These are phyloP conservation scores for Zoysia pacifica DNA, from an alignment of 176 grass and related monocot genomes.

Conservation along the genomic window DNA sequence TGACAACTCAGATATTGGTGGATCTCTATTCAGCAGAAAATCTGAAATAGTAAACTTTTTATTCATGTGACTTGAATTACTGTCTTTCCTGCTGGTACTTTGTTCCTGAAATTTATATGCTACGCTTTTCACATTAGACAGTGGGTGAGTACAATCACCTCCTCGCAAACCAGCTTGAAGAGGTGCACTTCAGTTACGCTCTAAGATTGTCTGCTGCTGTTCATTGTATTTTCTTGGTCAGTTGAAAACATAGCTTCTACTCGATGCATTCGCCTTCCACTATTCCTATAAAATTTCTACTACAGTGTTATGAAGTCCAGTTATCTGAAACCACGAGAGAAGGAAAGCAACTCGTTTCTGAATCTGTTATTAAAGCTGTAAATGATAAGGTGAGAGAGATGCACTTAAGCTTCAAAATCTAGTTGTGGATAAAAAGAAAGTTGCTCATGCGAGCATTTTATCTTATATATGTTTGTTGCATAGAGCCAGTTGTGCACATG, in stretches of 20 bases:
- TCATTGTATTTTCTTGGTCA: slow-evolving; percentile 1
- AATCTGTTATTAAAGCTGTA: slow-evolving; percentile 67
- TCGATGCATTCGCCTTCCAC: slow-evolving; percentile 3
- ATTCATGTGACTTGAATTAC: slow-evolving; percentile 24
- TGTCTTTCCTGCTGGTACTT: slow-evolving; percentile 13
- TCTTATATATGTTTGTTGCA: slow-evolving; percentile 16
- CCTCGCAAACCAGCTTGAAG: slow-evolving; percentile 80
- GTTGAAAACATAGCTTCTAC: background rate
- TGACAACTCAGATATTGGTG: slow-evolving; percentile 63
- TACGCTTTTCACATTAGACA: slow-evolving; percentile 48
- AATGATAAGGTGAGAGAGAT: slow-evolving; percentile 65
- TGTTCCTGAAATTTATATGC: slow-evolving; percentile 24
- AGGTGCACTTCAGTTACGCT: slow-evolving; percentile 46
- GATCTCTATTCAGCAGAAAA: slow-evolving; percentile 81
- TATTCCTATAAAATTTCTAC: slow-evolving; percentile 17
- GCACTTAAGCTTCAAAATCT: slow-evolving; percentile 66
- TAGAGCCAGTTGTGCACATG: background rate
- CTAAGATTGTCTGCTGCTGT: background rate
- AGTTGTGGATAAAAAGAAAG: slow-evolving; percentile 66
- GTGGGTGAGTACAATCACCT: slow-evolving; percentile 91
- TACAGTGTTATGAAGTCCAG: slow-evolving; percentile 75
- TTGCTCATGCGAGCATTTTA: slow-evolving; percentile 63
- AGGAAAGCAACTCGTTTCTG: slow-evolving; percentile 54
- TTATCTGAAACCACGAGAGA: slow-evolving; percentile 70
- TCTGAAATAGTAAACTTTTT: slow-evolving; percentile 56